These are phyloP conservation scores for Bertia moriformis DNA, from an alignment of 2,329 filamentous ascomycete species.

Conservation along the genomic window DNA sequence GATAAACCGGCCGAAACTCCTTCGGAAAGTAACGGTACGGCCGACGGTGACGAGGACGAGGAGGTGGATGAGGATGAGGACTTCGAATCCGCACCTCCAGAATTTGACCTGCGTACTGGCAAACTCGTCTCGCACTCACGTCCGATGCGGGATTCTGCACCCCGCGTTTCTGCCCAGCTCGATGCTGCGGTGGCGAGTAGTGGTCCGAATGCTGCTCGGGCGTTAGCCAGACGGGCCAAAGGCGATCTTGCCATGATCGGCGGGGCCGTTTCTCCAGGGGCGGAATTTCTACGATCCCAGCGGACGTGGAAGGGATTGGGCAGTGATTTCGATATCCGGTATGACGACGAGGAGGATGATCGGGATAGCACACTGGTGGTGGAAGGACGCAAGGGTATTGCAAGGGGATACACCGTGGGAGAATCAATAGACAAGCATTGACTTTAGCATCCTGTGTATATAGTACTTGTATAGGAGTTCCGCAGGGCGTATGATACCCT, in stretches of 20 bases:
- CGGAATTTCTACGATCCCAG: slow-evolving; percentile 41
- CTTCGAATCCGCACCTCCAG: slow-evolving; percentile 25
- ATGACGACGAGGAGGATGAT: slow-evolving; percentile 29
- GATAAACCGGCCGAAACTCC: slow-evolving; percentile 11
- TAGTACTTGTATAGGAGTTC: not conserved
- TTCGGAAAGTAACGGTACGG: slow-evolving; percentile 3
- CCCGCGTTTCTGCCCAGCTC: not conserved
- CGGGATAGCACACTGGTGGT: slow-evolving; percentile 36
- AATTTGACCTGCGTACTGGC: slow-evolving; percentile 50
- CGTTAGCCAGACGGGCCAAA: slow-evolving; percentile 35
- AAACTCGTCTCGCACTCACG: slow-evolving; percentile 41
- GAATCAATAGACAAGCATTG: slow-evolving; percentile 17
- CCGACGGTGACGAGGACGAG: slow-evolving; percentile 12
- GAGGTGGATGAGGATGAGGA: slow-evolving; percentile 14
- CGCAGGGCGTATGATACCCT: too few relatives aligned
- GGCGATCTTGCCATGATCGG: slow-evolving; percentile 41
- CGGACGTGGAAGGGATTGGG: slow-evolving; percentile 50
- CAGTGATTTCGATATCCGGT: slow-evolving; percentile 42
- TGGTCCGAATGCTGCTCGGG: slow-evolving; percentile 7
- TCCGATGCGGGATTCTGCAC: slow-evolving; percentile 21
- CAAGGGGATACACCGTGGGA: slow-evolving; percentile 44
- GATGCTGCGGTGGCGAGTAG: slow-evolving; percentile 3
- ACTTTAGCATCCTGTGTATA: not conserved
- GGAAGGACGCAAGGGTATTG: slow-evolving; percentile 46
- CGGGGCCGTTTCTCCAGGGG: slow-evolving; percentile 44